Base-by-base conservation (phyloP, 331 rosid genomes). In the Quercus phellos region DNA sequence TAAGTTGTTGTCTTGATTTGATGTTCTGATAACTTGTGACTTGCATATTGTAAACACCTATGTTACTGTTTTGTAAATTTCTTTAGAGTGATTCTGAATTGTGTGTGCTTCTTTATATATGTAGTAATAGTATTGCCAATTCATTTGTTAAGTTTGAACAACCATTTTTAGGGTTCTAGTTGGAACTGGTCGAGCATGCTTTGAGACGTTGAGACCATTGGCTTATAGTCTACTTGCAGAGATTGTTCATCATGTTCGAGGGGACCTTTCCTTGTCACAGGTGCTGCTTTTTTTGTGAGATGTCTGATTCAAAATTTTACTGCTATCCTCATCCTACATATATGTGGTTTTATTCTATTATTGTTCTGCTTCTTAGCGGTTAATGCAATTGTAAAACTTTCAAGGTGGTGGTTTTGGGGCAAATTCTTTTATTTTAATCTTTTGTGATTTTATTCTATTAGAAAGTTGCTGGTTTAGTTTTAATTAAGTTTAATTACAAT, bases 241-340 rank as follows among this genome's bases (percentile, higher is more conserved):
- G 89, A 95, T 95, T 81, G 99, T 95, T 78, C 99, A 95, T 84
- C 98, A 95, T 90, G 99, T 95, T 90, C 91, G 99, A 66, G 89
- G 70, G 11, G 97, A 95, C 79, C 96, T 95, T 74, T 89, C 97
- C 58, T 84, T 95, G 82, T 78, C 94, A 72, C 99, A 95, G 96
- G 99, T 93, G 81, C 73, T 74, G 22, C 55, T 22, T 71, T 70
- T 35, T 38, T 38, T 46, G 11, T 55, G 59, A 78, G 55, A 58
- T 74, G 38, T 71, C 56, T 58, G 46, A 21, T 61, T 24, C 46
- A 56, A 61, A 78, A 50, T 79, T 16, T 27, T 38, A 26, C 32
- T 61, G 72, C 9, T 34, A 78, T 38, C 38, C 72, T 30, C 19
- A 46, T 78, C 73, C 70, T 35, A 60, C 54, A 64, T 66, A 61